These are phyloP conservation scores for Ascosphaera apis DNA, from an alignment of 2,329 filamentous ascomycete species.

Conservation along the genomic window DNA sequence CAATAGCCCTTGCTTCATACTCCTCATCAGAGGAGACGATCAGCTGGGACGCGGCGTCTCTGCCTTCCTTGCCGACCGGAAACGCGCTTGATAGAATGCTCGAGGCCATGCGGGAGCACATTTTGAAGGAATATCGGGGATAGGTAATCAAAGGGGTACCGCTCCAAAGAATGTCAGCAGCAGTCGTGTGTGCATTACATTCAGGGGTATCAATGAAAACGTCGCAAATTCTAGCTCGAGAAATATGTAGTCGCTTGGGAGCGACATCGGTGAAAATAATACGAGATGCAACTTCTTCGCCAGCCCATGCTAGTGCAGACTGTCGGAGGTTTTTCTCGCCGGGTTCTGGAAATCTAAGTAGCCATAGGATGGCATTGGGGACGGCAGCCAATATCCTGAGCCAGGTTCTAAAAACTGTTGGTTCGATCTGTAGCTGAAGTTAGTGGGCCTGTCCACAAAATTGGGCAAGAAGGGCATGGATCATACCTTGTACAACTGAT, in stretches of 20 bases:
- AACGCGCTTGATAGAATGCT: slow-evolving; percentile 80
- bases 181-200: slow-evolving; percentile 94
- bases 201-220: slow-evolving; percentile 93
- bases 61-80: slow-evolving; percentile 46
- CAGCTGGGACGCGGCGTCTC: slow-evolving; percentile 45
- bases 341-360: slow-evolving; percentile 86
- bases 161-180: slow-evolving; percentile 88
- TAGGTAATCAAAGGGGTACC: slow-evolving; percentile 80
- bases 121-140: slow-evolving; percentile 86
- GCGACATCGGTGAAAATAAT: slow-evolving; percentile 94
- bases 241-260: slow-evolving; percentile 82
- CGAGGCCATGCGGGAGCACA: slow-evolving; percentile 96
- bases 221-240: slow-evolving; percentile 74
- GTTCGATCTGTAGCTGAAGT: slow-evolving; percentile 51
- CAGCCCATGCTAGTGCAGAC: slow-evolving; percentile 66
- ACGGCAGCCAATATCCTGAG: slow-evolving; percentile 67
- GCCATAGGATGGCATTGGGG: slow-evolving; percentile 79
- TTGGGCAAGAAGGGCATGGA: not conserved
- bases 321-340: slow-evolving; percentile 66
- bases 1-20: slow-evolving; percentile 59
- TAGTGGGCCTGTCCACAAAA: slow-evolving; percentile 1
- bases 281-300: slow-evolving; percentile 58
- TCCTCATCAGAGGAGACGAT: slow-evolving; percentile 57
- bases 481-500: slow-evolving; percentile 87
- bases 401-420: slow-evolving; percentile 89